phyloP scores from a whole-genome alignment of 768 basidiomycete genomes.

The Auriscalpium orientale region DNA sequence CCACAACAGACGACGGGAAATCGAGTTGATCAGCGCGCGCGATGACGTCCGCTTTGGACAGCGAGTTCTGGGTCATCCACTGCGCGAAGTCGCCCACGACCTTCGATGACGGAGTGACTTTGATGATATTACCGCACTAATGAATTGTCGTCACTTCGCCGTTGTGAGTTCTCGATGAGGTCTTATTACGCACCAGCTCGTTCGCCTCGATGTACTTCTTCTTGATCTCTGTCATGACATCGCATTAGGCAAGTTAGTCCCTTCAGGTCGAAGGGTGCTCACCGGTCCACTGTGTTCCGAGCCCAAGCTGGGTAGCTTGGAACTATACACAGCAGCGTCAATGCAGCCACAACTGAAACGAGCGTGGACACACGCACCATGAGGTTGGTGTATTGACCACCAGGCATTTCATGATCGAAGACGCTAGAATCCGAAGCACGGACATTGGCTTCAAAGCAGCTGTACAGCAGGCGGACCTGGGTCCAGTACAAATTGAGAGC shows the following conservation, averaged over 20 bases:
- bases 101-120: slow-evolving; percentile 99
- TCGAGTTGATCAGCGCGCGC: slow-evolving; percentile 84
- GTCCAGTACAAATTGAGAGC: slow-evolving; percentile 98
- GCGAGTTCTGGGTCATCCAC: slow-evolving; percentile 95
- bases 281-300: slow-evolving; percentile 95
- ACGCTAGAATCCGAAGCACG: slow-evolving; percentile 96
- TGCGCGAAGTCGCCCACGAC: slow-evolving; percentile 99
- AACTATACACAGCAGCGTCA: slow-evolving; percentile 45
- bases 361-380: slow-evolving; percentile 49
- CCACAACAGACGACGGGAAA: slow-evolving; percentile 94
- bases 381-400: slow-evolving; percentile 90
- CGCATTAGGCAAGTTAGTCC: background rate
- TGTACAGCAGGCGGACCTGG: slow-evolving; percentile 90
- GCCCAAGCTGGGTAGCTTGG: slow-evolving; percentile 96
- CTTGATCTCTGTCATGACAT: slow-evolving; percentile 67
- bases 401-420: slow-evolving; percentile 99
- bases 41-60: slow-evolving; percentile 81
- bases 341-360: slow-evolving; percentile 17
- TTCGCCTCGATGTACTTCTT: slow-evolving; percentile 99
- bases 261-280: slow-evolving; percentile 11
- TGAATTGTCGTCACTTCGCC: background rate
- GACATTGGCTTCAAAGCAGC: slow-evolving; percentile 97
- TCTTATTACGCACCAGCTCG: slow-evolving; percentile 57
- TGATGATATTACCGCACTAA: slow-evolving; percentile 95
- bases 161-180: slow-evolving; percentile 4